A percentile compares a stretch with the other conserved stretches of the same genome.
Conservation (phyloP, 768 basidiomycete genomes). For the Russula earlei region DNA sequence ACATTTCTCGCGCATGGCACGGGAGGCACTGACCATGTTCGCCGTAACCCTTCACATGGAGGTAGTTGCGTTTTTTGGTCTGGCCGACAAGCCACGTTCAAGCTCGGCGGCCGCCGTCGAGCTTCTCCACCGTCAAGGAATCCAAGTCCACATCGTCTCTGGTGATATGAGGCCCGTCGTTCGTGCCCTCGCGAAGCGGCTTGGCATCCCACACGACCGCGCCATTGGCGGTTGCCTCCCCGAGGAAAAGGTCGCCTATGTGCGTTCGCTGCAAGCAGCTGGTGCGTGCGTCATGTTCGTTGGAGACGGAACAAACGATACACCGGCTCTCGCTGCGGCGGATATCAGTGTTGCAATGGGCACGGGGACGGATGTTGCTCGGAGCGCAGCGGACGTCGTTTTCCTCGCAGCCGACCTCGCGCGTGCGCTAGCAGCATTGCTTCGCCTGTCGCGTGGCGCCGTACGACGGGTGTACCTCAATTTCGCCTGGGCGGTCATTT, state of each 20-base stretch:
- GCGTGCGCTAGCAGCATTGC: constrained; percentile 31
- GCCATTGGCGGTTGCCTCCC: constrained; percentile 38
- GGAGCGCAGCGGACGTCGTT: constrained; percentile 39
- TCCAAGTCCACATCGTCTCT: constrained; percentile 38
- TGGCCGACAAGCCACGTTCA: constrained; percentile 38
- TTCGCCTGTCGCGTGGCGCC: constrained; percentile 30
- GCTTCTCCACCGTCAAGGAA: constrained; percentile 28
- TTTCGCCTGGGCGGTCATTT: constrained; percentile 33
- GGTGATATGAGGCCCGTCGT: constrained; percentile 42
- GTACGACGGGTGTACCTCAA: constrained; percentile 29
- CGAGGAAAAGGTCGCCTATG: constrained; percentile 34
- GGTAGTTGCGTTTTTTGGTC: constrained; percentile 30
- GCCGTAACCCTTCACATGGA: constrained; percentile 27
- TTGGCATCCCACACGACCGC: constrained; percentile 32
- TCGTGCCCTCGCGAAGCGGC: constrained; percentile 28
- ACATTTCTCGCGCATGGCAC: constrained; percentile 26
- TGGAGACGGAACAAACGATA: constrained; percentile 48
- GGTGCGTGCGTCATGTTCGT: constrained; percentile 32
- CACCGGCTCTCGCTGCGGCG: constrained; percentile 41
- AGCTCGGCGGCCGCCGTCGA: constrained; percentile 32
- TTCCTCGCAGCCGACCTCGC: constrained; percentile 28
- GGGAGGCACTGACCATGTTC: constrained; percentile 37
- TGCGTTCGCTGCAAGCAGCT: constrained; percentile 24
- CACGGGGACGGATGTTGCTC: constrained; percentile 31
- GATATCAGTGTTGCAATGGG: constrained; percentile 37